Evolutionary conservation across 352 stramenopile genomes (phyloP).

Genomic region (Phytophthora foliorum): DNA sequence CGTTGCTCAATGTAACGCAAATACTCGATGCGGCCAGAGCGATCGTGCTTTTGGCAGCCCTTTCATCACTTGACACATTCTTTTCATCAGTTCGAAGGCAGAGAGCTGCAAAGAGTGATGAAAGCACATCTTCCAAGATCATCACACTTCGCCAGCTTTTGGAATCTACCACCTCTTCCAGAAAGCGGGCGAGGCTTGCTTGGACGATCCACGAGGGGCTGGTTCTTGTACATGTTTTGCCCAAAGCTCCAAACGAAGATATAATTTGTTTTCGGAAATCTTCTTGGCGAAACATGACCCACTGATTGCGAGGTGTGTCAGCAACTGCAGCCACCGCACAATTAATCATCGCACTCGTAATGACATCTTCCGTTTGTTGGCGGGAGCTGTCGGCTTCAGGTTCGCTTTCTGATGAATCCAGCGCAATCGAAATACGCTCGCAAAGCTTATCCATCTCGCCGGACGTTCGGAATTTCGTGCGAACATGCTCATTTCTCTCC

Average conservation of each 20-base stretch:
- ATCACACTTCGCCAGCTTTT: constrained; percentile 70
- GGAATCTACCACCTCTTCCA: constrained; percentile 60
- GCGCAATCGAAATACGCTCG: constrained; percentile 38
- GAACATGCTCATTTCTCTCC: constrained; percentile 51
- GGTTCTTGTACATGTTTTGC: neutral
- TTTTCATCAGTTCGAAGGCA: constrained; percentile 2
- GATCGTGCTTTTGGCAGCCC: constrained; percentile 14
- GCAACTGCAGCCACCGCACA: constrained; percentile 46
- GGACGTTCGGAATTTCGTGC: constrained; percentile 65
- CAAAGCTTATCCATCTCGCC: constrained; percentile 59
- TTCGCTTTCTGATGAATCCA: neutral
- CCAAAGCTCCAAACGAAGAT: constrained; percentile 10
- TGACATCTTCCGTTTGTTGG: constrained; percentile 26
- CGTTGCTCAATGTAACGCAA: constrained; percentile 65
- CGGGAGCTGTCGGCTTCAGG: neutral
- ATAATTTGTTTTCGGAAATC: constrained; percentile 46
- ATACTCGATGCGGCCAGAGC: constrained; percentile 51
- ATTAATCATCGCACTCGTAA: constrained; percentile 56
- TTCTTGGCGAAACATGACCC: constrained; percentile 55
- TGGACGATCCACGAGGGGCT: constrained; percentile 26
- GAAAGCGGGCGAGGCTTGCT: constrained; percentile 45
- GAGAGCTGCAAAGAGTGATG: constrained; percentile 35
- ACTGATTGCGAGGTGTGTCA: constrained; percentile 62
- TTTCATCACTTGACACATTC: constrained; percentile 14
- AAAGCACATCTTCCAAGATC: constrained; percentile 21